Conservation (phyloP, 2,329 filamentous ascomycete genomes). For the Taxawa tesnikishii region DNA sequence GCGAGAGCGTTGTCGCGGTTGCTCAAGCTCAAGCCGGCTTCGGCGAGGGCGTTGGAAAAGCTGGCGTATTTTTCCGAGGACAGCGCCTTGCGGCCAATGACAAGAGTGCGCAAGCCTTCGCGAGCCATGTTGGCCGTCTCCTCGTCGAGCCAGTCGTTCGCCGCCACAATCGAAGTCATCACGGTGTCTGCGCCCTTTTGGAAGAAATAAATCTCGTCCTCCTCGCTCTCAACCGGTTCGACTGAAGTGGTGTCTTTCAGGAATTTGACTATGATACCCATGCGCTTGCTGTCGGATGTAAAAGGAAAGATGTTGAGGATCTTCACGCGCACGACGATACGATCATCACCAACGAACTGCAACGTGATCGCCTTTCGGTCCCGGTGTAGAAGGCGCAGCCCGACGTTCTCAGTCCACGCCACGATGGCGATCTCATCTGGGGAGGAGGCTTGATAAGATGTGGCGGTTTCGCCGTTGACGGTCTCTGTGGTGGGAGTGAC, state of each 20-base stretch:
- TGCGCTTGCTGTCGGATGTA: conserved; percentile 93
- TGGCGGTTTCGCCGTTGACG: conserved; percentile 62
- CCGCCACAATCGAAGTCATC: conserved; percentile 88
- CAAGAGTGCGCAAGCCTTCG: conserved; percentile 84
- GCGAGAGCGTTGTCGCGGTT: conserved; percentile 75
- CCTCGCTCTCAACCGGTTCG: conserved; percentile 33
- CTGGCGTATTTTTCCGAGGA: conserved; percentile 68
- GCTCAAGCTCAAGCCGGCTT: conserved; percentile 68
- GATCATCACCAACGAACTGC: conserved; percentile 61
- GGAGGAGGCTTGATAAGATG: conserved; percentile 90
- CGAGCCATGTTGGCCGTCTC: conserved; percentile 99
- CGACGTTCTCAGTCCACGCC: conserved; percentile 85
- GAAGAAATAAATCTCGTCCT: conserved; percentile 91
- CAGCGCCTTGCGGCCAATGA: conserved; percentile 84
- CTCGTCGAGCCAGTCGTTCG: conserved; percentile 97
- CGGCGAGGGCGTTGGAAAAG: conserved; percentile 62
- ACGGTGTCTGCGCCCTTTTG: conserved; percentile 98
- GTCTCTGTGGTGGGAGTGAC: conserved; percentile 87
- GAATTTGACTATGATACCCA: conserved; percentile 94
- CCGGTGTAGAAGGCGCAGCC: conserved; percentile 69
- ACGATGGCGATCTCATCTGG: conserved; percentile 98
- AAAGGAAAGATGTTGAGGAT: conserved; percentile 96
- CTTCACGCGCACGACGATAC: conserved; percentile 67
- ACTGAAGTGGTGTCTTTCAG: conserved; percentile 37
- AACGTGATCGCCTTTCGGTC: conserved; percentile 80